Base-by-base conservation (phyloP, 1,284 basidiomycete species). In the Moesziomyces aphidis region DNA sequence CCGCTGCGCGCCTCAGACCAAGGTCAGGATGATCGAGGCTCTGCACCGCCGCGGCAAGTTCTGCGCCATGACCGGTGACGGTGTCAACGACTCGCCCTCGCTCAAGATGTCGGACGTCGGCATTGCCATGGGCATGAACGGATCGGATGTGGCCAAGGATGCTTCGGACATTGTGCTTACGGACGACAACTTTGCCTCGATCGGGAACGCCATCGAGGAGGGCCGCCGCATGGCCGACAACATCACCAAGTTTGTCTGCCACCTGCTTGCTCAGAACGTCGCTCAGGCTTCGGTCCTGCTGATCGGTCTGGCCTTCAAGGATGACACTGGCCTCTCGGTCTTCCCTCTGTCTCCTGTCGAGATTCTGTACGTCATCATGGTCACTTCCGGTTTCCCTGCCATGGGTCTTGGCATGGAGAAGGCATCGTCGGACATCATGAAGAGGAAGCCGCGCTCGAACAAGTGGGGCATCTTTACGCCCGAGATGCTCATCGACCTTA, bases 151-250 rank as follows among this genome's bases (percentile, higher is more conserved):
- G 4, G 80, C 79, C 46, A 88, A 87, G 80, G 86, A 87, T 61
- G 86, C 87, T 7, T 87, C 89, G 19, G 89, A 90, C 80, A 86
- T 91, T 51, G 90, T 91, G 0, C 86, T 91, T 54, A 88, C 89
- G 34, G 90, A 91, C 79, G 90, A 92, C 86, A 91, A 92, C 85
- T 92, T 92, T 81, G 89, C 89, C 45, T 89, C 89, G 23, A 91
- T 91, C 76, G 88, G 88, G 22, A 88, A 89, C 60, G 91, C 90
- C 11, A 88, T 92, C 73, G 86, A 88, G 64, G 90, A 91, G 79
- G 91, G 91, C 24, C 88, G 90, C 55, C 86, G 86, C 48, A 77
- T 88, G 56, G 87, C 88, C 63, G 85, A 80, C 68, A 85, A 85
- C 70, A 85, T 86, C 55, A 64, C 71, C 23, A 81, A 83, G 50